phyloP scores from a whole-genome alignment of 2,329 filamentous ascomycete species.

The Aspergillus spinulosporus region DNA sequence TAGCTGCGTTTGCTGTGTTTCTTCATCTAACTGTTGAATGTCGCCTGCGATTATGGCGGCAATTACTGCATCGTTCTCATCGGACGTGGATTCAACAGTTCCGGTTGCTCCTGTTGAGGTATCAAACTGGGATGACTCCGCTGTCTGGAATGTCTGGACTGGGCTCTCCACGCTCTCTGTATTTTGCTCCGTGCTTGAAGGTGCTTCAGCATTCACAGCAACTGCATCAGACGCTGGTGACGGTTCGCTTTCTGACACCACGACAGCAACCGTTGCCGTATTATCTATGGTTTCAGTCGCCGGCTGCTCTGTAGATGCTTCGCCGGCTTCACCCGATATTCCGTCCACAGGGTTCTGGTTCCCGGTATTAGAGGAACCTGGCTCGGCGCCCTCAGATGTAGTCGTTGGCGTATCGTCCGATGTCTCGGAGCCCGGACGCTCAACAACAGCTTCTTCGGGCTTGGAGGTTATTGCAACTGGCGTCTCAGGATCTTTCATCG shows the following conservation, averaged over 20 bases:
- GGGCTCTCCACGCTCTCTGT: neutral
- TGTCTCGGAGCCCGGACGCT: constrained; percentile 28
- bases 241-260: neutral
- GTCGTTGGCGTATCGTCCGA: constrained; percentile 22
- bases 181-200: neutral
- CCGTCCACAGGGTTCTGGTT: constrained; percentile 4
- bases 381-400: constrained; percentile 26
- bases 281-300: neutral
- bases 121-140: neutral
- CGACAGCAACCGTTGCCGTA: neutral
- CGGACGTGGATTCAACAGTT: neutral
- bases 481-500: constrained; percentile 36
- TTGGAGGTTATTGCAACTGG: constrained; percentile 29
- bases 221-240: neutral
- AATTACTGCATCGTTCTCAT: constrained; percentile 30
- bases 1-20: constrained; percentile 15
- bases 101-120: neutral
- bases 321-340: neutral
- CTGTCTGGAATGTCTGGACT: neutral
- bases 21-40: constrained; percentile 26
- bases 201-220: neutral
- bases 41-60: constrained; percentile 34
- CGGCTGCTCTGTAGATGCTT: neutral
- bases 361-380: constrained; percentile 31
- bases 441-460: constrained; percentile 32